A percentile compares a stretch with the other conserved stretches of the same genome.
phyloP scores from a whole-genome alignment of 1,139 yeast species.

The Scheffersomyces quercinus region DNA sequence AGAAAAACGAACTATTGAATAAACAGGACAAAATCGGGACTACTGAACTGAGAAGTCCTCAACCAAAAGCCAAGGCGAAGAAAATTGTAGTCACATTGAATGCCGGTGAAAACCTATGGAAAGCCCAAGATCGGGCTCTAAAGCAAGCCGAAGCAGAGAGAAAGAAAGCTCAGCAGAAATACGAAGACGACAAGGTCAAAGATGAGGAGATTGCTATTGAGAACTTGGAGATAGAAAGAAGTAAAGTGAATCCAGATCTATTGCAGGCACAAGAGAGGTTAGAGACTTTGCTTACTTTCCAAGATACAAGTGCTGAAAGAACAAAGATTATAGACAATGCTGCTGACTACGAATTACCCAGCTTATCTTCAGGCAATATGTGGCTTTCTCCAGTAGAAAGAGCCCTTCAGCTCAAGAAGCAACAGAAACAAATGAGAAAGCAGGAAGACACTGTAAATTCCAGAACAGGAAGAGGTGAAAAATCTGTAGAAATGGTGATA shows the following conservation, averaged over 20 bases:
- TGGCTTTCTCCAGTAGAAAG: constrained; percentile 93
- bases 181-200: constrained; percentile 31
- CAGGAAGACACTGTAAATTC: constrained; percentile 59
- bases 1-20: constrained; percentile 38
- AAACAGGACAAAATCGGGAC: constrained; percentile 17
- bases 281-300: constrained; percentile 73
- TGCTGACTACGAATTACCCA: constrained; percentile 73
- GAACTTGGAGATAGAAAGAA: constrained; percentile 37
- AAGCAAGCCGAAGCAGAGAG: constrained; percentile 48
- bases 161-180: constrained; percentile 24
- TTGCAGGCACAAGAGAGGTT: constrained; percentile 69
- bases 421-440: constrained; percentile 70
- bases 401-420: constrained; percentile 77
- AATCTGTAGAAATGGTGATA: constrained; percentile 74
- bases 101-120: constrained; percentile 65
- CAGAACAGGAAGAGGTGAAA: constrained; percentile 71
- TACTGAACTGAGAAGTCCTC: constrained; percentile 17
- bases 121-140: constrained; percentile 65
- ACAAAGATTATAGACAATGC: constrained; percentile 93
- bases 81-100: constrained; percentile 49
- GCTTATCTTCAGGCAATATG: constrained; percentile 51
- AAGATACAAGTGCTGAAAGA: constrained; percentile 84
- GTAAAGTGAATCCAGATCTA: constrained; percentile 53
- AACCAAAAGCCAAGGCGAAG: constrained; percentile 24
- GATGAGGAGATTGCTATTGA: constrained; percentile 38